These are phyloP conservation scores for Ananas comosus DNA, from an alignment of 176 grass and related monocot genomes.

Conservation along the genomic window DNA sequence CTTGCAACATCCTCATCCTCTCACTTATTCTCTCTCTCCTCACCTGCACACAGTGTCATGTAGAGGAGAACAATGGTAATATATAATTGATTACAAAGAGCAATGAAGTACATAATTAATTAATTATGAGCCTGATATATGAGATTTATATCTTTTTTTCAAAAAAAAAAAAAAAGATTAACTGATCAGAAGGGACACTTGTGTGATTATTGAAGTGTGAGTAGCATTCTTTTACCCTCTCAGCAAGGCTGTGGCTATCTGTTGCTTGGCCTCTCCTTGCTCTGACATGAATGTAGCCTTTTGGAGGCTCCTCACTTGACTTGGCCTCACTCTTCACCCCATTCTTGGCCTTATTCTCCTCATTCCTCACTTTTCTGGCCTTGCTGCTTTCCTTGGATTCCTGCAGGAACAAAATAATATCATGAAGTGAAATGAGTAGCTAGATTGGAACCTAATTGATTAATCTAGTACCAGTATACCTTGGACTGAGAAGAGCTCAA, in stretches of 20 bases:
- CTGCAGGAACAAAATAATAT: constrained; percentile 7
- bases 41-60: constrained; percentile 40
- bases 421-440: constrained; percentile 22
- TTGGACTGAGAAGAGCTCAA: constrained; percentile 54
- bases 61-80: background rate
- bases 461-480: constrained; percentile 22
- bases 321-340: background rate
- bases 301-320: constrained; percentile 26
- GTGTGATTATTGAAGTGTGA: background rate
- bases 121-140: too few species aligned
- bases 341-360: background rate
- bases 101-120: too few species aligned
- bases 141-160: background rate
- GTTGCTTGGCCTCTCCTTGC: constrained; percentile 95
- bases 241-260: constrained; percentile 92
- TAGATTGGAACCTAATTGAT: constrained; percentile 1
- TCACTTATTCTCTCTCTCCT: constrained; percentile 94
- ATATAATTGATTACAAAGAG: too few species aligned
- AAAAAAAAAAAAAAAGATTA: background rate
- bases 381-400: constrained; percentile 39
- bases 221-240: constrained; percentile 42
- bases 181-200: background rate
- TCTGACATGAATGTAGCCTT: constrained; percentile 94
- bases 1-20: constrained; percentile 93
- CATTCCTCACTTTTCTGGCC: constrained; percentile 35